A percentile compares a stretch with the other conserved stretches of the same genome.
Evolutionary conservation across 306 rosid species (phyloP).

Genomic region (Glycine soja): DNA sequence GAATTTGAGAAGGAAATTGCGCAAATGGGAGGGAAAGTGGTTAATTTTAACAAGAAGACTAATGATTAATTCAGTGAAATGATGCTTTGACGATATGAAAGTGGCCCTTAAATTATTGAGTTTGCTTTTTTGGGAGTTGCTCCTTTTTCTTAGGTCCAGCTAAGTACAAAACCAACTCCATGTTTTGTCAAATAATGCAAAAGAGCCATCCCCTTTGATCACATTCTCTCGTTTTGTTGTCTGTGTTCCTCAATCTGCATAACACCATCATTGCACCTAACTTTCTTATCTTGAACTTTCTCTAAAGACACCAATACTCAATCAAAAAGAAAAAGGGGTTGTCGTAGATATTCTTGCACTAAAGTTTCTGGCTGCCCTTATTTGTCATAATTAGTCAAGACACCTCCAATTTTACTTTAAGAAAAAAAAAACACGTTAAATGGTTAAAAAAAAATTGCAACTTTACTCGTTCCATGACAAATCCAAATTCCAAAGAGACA

Average conservation of each 20-base stretch:
- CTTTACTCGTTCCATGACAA: constrained; percentile 43
- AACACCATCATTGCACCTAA: constrained; percentile 59
- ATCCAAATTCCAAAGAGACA: constrained; percentile 41
- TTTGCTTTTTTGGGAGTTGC: constrained; percentile 47
- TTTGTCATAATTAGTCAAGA: constrained; percentile 45
- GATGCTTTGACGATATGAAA: constrained; percentile 52
- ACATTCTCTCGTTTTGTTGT: constrained; percentile 34
- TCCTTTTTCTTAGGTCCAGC: constrained; percentile 43
- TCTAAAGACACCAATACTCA: constrained; percentile 52
- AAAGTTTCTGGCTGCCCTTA: constrained; percentile 40
- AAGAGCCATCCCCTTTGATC: constrained; percentile 52
- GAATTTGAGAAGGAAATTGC: constrained; percentile 42
- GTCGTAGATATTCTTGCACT: constrained; percentile 48
- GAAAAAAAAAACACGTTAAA: background rate
- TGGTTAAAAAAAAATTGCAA: constrained; percentile 36
- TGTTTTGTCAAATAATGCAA: constrained; percentile 69
- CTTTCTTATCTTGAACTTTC: constrained; percentile 49
- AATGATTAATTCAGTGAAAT: constrained; percentile 57
- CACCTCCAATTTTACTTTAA: constrained; percentile 10
- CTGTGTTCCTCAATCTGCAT: constrained; percentile 54
- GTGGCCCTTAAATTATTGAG: constrained; percentile 57
- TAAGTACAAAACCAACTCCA: constrained; percentile 61
- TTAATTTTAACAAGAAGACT: constrained; percentile 37
- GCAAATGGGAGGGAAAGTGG: constrained; percentile 52
- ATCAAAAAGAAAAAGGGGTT: constrained; percentile 43